A percentile compares a stretch with the other conserved stretches of the same genome.
These are phyloP conservation scores for Podospora anserina DNA, from an alignment of 495 filamentous ascomycete genomes.

Conservation along the genomic window DNA sequence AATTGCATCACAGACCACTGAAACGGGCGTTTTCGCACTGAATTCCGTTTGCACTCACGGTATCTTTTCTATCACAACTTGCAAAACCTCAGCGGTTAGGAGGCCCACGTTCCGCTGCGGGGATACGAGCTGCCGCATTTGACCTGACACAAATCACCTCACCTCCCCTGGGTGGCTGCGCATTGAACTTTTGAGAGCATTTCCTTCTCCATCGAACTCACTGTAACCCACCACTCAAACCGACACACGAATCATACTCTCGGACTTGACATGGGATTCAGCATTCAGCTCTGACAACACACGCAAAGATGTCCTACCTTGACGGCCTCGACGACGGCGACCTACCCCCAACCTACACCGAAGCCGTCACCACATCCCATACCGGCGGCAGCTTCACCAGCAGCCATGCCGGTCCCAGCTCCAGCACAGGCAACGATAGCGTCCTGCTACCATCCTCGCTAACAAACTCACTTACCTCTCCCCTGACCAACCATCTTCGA, in stretches of 20 bases:
- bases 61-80: not conserved
- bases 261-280: not conserved
- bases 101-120: not conserved
- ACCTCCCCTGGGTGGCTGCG: not conserved
- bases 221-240: not conserved
- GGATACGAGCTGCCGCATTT: not conserved
- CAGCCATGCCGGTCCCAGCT: slow-evolving; percentile 3
- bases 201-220: not conserved
- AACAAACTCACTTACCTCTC: slow-evolving; percentile 28
- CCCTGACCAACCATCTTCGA: slow-evolving; percentile 39
- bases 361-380: slow-evolving; percentile 15
- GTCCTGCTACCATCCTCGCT: slow-evolving; percentile 16
- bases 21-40: not conserved
- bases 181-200: not conserved
- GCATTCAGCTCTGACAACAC: not conserved
- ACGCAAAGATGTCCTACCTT: slow-evolving; percentile 8
- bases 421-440: not conserved
- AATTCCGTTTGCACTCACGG: not conserved
- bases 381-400: slow-evolving; percentile 2
- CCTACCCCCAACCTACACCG: slow-evolving; percentile 39
- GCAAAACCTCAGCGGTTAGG: not conserved
- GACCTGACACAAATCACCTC: not conserved
- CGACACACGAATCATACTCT: not conserved
- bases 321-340: slow-evolving; percentile 26
- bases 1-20: not conserved